Evolutionary conservation across 2,329 filamentous ascomycete species (phyloP).

Genomic region (Magnaporthales sp.): DNA sequence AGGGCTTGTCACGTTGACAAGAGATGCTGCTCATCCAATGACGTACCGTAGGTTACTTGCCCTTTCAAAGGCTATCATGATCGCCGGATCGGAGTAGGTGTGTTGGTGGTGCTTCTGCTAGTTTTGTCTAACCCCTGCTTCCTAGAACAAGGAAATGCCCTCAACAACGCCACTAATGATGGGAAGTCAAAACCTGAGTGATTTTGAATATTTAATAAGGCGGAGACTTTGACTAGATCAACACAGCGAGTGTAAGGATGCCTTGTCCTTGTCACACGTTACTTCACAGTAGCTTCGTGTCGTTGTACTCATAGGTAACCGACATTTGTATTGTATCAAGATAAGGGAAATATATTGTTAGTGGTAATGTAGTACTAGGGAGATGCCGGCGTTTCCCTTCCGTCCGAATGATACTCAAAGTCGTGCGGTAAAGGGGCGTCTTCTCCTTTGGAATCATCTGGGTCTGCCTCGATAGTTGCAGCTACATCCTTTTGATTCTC

Average conservation of each 20-base stretch:
- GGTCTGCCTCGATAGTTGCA: conserved; percentile 11
- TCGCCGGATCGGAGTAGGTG: neutral
- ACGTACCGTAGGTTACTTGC: neutral
- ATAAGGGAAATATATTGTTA: neutral
- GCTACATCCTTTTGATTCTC: neutral
- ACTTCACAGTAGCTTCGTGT: neutral
- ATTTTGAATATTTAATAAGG: no score
- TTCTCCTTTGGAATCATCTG: conserved; percentile 13
- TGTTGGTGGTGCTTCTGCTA: neutral
- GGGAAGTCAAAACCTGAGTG: no score
- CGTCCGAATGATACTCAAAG: conserved; percentile 23
- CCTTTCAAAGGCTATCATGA: neutral
- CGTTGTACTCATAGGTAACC: neutral
- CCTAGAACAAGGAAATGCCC: neutral
- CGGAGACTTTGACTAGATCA: neutral
- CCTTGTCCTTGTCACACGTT: neutral
- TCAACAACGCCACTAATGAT: conserved; percentile 38
- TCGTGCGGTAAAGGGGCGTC: conserved; percentile 16
- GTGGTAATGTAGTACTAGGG: neutral
- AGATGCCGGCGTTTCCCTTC: conserved; percentile 5
- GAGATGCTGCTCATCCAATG: conserved; percentile 2
- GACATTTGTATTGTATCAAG: neutral
- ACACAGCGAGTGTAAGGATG: neutral
- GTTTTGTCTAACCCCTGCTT: neutral
- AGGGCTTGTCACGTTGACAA: neutral